Percentiles rank a stretch among this genome's conserved stretches.
Conservation (phyloP, 768 basidiomycete species). For the Gloeopeniophorella convolvens region DNA sequence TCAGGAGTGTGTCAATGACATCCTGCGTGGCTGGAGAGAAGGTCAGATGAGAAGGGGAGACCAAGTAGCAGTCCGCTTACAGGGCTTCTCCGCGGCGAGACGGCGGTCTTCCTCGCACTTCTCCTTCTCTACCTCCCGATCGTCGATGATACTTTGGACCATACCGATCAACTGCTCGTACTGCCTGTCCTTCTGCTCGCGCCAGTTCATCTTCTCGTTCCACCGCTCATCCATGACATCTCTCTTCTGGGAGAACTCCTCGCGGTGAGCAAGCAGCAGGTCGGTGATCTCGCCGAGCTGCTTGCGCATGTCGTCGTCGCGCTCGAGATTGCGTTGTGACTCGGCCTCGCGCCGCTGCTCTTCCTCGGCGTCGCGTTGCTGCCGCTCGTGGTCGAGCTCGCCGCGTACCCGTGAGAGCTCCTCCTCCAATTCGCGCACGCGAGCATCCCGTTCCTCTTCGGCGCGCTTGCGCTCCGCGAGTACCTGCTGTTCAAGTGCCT, state of each 20-base stretch:
- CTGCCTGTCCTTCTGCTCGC: slow-evolving; percentile 52
- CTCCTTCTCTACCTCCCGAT: slow-evolving; percentile 45
- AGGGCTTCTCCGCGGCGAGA: slow-evolving; percentile 48
- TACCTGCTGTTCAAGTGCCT: slow-evolving; percentile 15
- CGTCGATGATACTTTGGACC: slow-evolving; percentile 50
- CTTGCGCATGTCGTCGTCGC: slow-evolving; percentile 50
- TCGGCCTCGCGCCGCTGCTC: slow-evolving; percentile 58
- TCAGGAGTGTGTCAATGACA: slow-evolving; percentile 50
- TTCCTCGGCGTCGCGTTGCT: slow-evolving; percentile 50
- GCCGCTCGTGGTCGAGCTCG: slow-evolving; percentile 60
- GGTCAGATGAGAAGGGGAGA: slow-evolving; percentile 15
- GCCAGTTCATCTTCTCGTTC: slow-evolving; percentile 52
- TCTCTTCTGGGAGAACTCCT: slow-evolving; percentile 53
- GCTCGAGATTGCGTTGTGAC: slow-evolving; percentile 48
- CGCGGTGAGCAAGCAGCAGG: slow-evolving; percentile 60
- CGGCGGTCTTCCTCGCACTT: slow-evolving; percentile 47
- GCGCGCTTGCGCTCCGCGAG: slow-evolving; percentile 21
- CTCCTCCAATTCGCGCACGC: slow-evolving; percentile 55
- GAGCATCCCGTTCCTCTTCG: slow-evolving; percentile 45
- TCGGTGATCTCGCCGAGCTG: slow-evolving; percentile 71
- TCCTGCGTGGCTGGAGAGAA: slow-evolving; percentile 45
- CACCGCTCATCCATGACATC: slow-evolving; percentile 55
- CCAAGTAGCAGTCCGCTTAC: slow-evolving; percentile 31
- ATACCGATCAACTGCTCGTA: slow-evolving; percentile 55
- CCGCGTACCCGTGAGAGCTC: slow-evolving; percentile 50